Percentiles rank a stretch among this genome's conserved stretches.
These are phyloP conservation scores for Schoenoplectus triqueter DNA, from an alignment of 202 grass and related monocot species.

Conservation along the genomic window DNA sequence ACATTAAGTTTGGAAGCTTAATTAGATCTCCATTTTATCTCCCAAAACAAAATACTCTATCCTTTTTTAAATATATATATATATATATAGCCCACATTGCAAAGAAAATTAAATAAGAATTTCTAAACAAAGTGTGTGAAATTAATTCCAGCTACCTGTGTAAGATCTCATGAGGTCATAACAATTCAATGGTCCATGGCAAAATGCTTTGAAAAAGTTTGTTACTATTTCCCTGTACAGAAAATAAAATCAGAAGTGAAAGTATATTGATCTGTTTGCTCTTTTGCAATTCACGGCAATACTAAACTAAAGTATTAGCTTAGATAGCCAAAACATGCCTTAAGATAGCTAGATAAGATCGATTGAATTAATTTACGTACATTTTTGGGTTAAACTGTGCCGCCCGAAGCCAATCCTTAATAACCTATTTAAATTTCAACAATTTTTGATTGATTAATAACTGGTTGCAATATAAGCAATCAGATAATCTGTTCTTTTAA, in stretches of 20 bases:
- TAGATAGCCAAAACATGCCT: neutral
- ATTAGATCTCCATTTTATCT: too few relatives aligned
- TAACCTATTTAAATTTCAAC: constrained; percentile 25
- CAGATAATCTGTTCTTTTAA: too few relatives aligned
- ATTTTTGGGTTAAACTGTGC: constrained; percentile 47
- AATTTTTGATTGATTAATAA: neutral
- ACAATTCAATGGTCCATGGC: constrained; percentile 41
- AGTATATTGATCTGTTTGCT: neutral
- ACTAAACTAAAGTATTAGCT: neutral
- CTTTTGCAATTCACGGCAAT: neutral
- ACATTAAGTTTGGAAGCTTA: too few relatives aligned
- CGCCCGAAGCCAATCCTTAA: constrained; percentile 34
- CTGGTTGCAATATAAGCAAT: too few relatives aligned
- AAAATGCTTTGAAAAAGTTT: constrained; percentile 37
- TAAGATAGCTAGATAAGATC: neutral
- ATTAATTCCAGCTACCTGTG: constrained; percentile 41
- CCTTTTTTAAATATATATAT: neutral
- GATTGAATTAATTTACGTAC: constrained; percentile 28
- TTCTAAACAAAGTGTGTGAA: neutral
- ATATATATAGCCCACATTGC: neutral
- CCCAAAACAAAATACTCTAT: too few relatives aligned
- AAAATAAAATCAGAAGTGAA: neutral
- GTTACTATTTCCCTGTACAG: constrained; percentile 26
- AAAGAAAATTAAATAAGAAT: neutral
- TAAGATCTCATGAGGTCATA: constrained; percentile 41